Conservation (phyloP, 225 moss, liverwort and hornwort species). For the Straminergon stramineum region DNA sequence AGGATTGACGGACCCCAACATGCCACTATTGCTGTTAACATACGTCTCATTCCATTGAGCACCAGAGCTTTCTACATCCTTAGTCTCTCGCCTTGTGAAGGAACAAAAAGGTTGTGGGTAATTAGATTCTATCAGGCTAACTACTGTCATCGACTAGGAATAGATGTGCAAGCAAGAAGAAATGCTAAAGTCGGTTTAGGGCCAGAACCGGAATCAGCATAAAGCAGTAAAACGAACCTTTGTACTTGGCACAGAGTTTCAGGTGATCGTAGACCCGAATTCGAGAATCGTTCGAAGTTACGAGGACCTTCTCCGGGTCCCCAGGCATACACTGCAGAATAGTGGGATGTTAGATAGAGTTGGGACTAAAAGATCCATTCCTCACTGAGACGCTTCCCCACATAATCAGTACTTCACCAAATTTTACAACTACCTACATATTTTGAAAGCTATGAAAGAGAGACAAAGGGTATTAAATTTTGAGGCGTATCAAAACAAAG, state of each 20-base stretch:
- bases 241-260: constrained; percentile 63
- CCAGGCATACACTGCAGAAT: constrained; percentile 84
- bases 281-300: constrained; percentile 96
- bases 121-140: neutral
- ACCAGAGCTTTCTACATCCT: neutral
- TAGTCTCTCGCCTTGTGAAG: neutral
- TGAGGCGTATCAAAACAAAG: neutral
- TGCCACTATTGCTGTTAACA: neutral
- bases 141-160: neutral
- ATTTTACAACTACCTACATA: neutral
- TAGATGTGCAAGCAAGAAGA: neutral
- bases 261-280: constrained; percentile 76
- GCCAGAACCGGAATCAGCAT: neutral
- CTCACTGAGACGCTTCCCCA: neutral
- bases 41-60: neutral
- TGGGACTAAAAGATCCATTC: neutral
- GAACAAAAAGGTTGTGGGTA: neutral
- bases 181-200: neutral
- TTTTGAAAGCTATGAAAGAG: neutral
- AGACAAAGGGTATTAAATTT: neutral
- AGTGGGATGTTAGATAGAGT: neutral
- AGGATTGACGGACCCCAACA: neutral
- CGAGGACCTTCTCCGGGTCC: constrained; percentile 71
- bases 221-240: constrained; percentile 39
- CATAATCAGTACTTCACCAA: neutral